A percentile compares a stretch with the other conserved stretches of the same genome.
Conservation (phyloP, 208 protist species). For the Acanthamoeba lenticulata region DNA sequence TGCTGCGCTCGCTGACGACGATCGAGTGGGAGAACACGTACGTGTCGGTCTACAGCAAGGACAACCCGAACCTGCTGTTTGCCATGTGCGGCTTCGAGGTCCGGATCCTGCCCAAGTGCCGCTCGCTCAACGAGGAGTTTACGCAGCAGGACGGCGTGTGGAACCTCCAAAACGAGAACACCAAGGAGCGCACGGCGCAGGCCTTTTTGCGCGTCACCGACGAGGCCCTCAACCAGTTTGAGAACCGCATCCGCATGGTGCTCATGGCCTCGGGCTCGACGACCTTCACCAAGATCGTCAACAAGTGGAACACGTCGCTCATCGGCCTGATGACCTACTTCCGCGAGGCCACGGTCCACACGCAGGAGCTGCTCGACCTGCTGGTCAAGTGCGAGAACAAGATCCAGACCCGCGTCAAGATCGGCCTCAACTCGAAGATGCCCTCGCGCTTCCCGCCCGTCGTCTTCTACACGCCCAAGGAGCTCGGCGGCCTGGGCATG, state of each 20-base stretch:
- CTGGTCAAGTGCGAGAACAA: slow-evolving; percentile 99
- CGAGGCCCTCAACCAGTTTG: slow-evolving; percentile 95
- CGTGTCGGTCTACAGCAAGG: slow-evolving; percentile 99
- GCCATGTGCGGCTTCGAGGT: slow-evolving; percentile 99
- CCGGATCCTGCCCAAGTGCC: slow-evolving; percentile 93
- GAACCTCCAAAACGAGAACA: slow-evolving; percentile 98
- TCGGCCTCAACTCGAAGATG: slow-evolving; percentile 99
- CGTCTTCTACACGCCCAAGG: slow-evolving; percentile 99
- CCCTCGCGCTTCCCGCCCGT: slow-evolving; percentile 99
- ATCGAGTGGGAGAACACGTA: slow-evolving; percentile 98
- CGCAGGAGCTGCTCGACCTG: slow-evolving; percentile 97
- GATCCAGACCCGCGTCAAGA: slow-evolving; percentile 99
- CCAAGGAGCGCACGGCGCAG: slow-evolving; percentile 98
- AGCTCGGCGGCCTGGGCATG: slow-evolving; percentile 99
- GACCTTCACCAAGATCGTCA: slow-evolving; percentile 99
- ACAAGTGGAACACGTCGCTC: slow-evolving; percentile 99
- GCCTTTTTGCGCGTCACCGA: slow-evolving; percentile 98
- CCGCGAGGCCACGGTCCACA: slow-evolving; percentile 95
- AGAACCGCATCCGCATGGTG: slow-evolving; percentile 98
- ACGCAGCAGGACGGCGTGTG: slow-evolving; percentile 98
- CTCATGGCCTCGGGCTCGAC: slow-evolving; percentile 99
- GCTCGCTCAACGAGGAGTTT: slow-evolving; percentile 93
- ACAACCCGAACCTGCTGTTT: slow-evolving; percentile 99
- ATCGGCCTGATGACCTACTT: slow-evolving; percentile 99
- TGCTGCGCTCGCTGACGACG: slow-evolving; percentile 97